Percentiles rank a stretch among this genome's conserved stretches.
These are phyloP conservation scores for Rhododendron kiyosumense DNA, from an alignment of 148 eudicot genomes.

Conservation along the genomic window DNA sequence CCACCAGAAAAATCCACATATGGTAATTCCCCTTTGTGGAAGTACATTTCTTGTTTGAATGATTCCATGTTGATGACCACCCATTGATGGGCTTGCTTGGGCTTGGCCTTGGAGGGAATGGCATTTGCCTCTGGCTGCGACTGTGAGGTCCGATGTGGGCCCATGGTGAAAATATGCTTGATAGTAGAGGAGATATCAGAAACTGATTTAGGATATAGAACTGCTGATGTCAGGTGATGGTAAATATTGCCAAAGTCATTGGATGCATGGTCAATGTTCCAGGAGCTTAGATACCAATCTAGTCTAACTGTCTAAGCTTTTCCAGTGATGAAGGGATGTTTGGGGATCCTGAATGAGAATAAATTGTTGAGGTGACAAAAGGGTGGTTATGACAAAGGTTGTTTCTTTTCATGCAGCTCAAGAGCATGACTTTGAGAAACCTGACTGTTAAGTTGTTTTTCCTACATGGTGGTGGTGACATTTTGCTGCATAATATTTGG, in stretches of 20 bases:
- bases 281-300: conserved; percentile 43
- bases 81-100: conserved; percentile 40
- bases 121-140: conserved; percentile 85
- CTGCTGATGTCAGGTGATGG: conserved; percentile 53
- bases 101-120: conserved; percentile 86
- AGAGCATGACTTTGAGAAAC: conserved; percentile 34
- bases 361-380: conserved; percentile 27
- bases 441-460: conserved; percentile 21
- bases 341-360: conserved; percentile 18
- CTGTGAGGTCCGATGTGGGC: conserved; percentile 47
- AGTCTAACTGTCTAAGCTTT: conserved; percentile 19
- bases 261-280: conserved; percentile 44
- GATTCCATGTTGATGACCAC: conserved; percentile 48
- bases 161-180: conserved; percentile 57
- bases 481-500: conserved; percentile 5
- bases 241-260: conserved; percentile 72
- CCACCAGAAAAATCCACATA: conserved; percentile 86
- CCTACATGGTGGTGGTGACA: conserved; percentile 27
- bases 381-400: conserved; percentile 51
- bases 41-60: conserved; percentile 44
- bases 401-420: conserved; percentile 38
- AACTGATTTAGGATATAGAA: conserved; percentile 68
- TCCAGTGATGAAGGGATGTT: conserved; percentile 31
- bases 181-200: conserved; percentile 62
- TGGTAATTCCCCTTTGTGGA: conserved; percentile 43